phyloP scores from a whole-genome alignment of 1,284 basidiomycete species.

The Cryptococcus floricola region DNA sequence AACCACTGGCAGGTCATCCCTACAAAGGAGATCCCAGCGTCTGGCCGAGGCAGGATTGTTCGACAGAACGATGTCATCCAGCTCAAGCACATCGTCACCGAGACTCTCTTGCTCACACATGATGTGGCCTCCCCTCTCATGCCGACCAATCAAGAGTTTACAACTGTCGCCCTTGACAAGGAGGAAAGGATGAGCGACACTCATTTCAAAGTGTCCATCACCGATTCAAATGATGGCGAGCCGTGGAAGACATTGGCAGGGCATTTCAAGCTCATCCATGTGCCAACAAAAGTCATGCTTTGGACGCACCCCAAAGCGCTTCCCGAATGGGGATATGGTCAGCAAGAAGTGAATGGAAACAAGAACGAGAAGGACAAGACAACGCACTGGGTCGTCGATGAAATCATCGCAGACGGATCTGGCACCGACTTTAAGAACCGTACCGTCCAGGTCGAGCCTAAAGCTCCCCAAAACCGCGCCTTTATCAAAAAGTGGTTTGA shows the following conservation, averaged over 20 bases:
- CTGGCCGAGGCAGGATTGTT: constrained; percentile 81
- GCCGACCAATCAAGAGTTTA: constrained; percentile 98
- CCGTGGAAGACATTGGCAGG: constrained; percentile 87
- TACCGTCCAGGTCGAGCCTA: constrained; percentile 55
- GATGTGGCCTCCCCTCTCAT: constrained; percentile 96
- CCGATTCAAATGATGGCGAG: constrained; percentile 69
- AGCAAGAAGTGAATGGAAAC: constrained; percentile 98
- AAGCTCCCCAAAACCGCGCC: constrained; percentile 72
- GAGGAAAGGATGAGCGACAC: constrained; percentile 74
- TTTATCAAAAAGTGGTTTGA: constrained; percentile 96
- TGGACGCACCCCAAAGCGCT: constrained; percentile 84
- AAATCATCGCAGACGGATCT: constrained; percentile 68
- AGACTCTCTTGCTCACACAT: constrained; percentile 82
- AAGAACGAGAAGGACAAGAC: constrained; percentile 82
- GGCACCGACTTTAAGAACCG: constrained; percentile 60
- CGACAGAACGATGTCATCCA: constrained; percentile 85
- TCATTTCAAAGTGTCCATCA: constrained; percentile 69
- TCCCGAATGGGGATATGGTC: constrained; percentile 94
- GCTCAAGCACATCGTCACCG: constrained; percentile 80
- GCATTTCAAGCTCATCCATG: constrained; percentile 84
- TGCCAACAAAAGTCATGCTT: constrained; percentile 83
- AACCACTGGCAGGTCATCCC: constrained; percentile 96
- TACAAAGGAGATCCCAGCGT: constrained; percentile 83
- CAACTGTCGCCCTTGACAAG: constrained; percentile 71
- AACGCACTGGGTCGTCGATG: constrained; percentile 82